Percentiles rank a stretch among this genome's conserved stretches.
These are phyloP conservation scores for Fusarium tricinctum DNA, from an alignment of 2,329 filamentous ascomycete genomes.

Conservation along the genomic window DNA sequence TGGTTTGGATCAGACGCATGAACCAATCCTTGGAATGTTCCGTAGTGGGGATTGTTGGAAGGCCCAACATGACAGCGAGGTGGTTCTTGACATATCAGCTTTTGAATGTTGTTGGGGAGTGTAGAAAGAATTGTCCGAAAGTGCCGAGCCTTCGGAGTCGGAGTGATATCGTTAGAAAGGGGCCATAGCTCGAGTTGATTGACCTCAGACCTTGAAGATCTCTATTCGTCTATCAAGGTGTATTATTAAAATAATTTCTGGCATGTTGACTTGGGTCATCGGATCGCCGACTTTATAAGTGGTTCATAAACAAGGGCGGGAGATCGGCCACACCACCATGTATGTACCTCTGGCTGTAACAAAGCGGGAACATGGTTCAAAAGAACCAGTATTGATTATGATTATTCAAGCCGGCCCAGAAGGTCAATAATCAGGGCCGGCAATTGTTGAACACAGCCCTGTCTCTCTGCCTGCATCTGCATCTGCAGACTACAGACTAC, in stretches of 20 bases:
- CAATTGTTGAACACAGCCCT: slow-evolving; percentile 27
- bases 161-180: background rate
- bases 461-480: slow-evolving; percentile 8
- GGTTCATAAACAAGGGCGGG: slow-evolving; percentile 18
- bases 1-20: slow-evolving; percentile 4
- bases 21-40: slow-evolving; percentile 9
- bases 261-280: background rate
- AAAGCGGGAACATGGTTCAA: slow-evolving; percentile 13
- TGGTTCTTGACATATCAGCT: slow-evolving; percentile 12
- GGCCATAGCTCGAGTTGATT: background rate
- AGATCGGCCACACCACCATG: slow-evolving; percentile 39
- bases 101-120: slow-evolving; percentile 5
- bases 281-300: slow-evolving; percentile 5
- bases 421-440: slow-evolving; percentile 44
- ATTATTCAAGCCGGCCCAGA: slow-evolving; percentile 23
- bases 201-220: background rate
- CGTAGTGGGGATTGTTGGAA: slow-evolving; percentile 7
- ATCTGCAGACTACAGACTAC: slow-evolving; percentile 10
- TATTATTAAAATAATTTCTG: background rate
- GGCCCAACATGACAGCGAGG: background rate
- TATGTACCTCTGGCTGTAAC: background rate
- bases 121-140: slow-evolving; percentile 15
- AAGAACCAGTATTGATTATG: background rate
- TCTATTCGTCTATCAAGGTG: too few species aligned
- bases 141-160: slow-evolving; percentile 1